These are phyloP conservation scores for Bothriochloa decipiens DNA, from an alignment of 176 grass and related monocot genomes.

Conservation along the genomic window DNA sequence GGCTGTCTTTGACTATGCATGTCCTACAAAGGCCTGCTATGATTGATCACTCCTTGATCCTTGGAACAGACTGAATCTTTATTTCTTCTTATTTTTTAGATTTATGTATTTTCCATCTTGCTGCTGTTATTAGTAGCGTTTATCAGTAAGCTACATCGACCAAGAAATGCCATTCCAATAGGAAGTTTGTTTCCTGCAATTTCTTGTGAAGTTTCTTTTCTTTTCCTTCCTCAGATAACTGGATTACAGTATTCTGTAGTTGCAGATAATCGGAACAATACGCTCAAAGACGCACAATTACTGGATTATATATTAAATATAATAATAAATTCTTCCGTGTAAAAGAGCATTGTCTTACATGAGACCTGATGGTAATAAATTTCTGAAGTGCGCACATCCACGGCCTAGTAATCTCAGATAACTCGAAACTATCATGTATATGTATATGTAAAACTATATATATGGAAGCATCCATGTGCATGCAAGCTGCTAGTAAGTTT, in stretches of 20 bases:
- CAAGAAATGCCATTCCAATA: not conserved
- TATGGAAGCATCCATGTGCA: not conserved
- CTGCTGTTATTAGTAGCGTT: not conserved
- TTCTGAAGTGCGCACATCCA: slow-evolving; percentile 7
- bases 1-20: too few species aligned
- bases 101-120: not conserved
- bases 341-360: not conserved
- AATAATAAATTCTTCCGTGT: not conserved
- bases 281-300: not conserved
- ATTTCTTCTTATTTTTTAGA: not conserved
- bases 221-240: not conserved
- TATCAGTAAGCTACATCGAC: not conserved
- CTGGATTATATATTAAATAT: too few species aligned
- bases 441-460: not conserved
- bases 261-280: not conserved
- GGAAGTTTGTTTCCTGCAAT: not conserved
- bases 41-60: too few species aligned
- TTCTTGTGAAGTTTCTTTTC: not conserved
- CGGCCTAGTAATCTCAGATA: not conserved
- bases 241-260: not conserved
- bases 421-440: not conserved
- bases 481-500: not conserved
- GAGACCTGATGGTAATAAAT: not conserved
- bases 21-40: too few species aligned
- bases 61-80: too few species aligned